These are phyloP conservation scores for Penicillium psychrofluorescens DNA, from an alignment of 495 filamentous ascomycete species.

Conservation along the genomic window DNA sequence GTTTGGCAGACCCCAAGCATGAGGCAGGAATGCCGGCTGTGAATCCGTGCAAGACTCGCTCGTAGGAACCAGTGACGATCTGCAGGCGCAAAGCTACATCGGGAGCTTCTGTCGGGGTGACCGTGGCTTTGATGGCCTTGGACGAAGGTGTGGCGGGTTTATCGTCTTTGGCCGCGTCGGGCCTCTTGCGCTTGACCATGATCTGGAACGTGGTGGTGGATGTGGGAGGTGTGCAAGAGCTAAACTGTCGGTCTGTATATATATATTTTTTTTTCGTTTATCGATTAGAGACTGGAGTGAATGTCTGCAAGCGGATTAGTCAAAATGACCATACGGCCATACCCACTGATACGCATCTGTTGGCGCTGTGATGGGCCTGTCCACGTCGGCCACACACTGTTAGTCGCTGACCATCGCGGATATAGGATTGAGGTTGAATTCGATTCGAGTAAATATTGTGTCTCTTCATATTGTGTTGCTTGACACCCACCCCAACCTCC, in stretches of 20 bases:
- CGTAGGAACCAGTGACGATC: slow-evolving; percentile 90
- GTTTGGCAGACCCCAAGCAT: slow-evolving; percentile 12
- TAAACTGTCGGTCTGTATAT: slow-evolving; percentile 7
- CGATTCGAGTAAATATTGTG: too few species aligned
- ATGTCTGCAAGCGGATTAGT: slow-evolving; percentile 7
- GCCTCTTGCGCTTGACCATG: slow-evolving; percentile 77
- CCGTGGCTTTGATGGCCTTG: slow-evolving; percentile 29
- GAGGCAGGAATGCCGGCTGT: slow-evolving; percentile 58
- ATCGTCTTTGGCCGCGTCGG: slow-evolving; percentile 29
- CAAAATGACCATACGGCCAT: neutral
- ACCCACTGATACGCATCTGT: too few species aligned
- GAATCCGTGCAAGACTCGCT: slow-evolving; percentile 86
- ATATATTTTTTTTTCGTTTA: slow-evolving; percentile 22
- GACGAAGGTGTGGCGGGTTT: slow-evolving; percentile 18
- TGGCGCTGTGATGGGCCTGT: too few species aligned
- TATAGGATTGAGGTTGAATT: too few species aligned
- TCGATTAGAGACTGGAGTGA: slow-evolving; percentile 3
- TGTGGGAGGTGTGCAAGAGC: slow-evolving; percentile 1
- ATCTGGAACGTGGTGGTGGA: neutral
- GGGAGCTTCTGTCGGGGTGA: slow-evolving; percentile 14
- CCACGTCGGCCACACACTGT: too few species aligned
- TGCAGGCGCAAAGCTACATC: slow-evolving; percentile 57
- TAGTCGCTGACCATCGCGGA: too few species aligned
- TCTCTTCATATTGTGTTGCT: too few species aligned
- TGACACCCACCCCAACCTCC: too few species aligned